Evolutionary conservation across 495 filamentous ascomycete genomes (phyloP).

Genomic region (Talaromyces borbonicus): DNA sequence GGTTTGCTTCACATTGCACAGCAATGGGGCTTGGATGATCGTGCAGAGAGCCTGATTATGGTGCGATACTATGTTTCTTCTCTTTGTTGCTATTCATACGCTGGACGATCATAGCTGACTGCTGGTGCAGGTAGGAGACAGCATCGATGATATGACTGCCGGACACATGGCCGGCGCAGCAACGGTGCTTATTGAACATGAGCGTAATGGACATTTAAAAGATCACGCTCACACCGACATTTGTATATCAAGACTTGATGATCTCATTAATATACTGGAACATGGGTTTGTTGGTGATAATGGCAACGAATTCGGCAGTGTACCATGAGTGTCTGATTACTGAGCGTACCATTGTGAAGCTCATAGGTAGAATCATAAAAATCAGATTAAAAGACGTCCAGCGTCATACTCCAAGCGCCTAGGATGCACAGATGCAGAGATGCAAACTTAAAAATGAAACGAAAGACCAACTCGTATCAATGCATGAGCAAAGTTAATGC

Average conservation of each 20-base stretch:
- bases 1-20: slow-evolving; percentile 77
- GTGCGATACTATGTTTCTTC: slow-evolving; percentile 18
- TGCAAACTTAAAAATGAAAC: too few relatives aligned
- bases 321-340: not conserved
- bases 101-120: slow-evolving; percentile 2
- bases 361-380: not conserved
- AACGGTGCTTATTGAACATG: slow-evolving; percentile 78
- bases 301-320: not conserved
- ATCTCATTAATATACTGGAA: slow-evolving; percentile 62
- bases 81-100: not conserved
- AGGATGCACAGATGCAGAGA: too few relatives aligned
- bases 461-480: too few relatives aligned
- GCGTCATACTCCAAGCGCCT: not conserved
- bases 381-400: not conserved
- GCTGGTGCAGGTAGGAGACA: slow-evolving; percentile 64
- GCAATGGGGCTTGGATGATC: slow-evolving; percentile 55
- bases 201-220: slow-evolving; percentile 62
- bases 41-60: slow-evolving; percentile 45
- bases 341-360: not conserved
- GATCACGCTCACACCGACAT: slow-evolving; percentile 72
- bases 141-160: slow-evolving; percentile 87
- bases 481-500: too few relatives aligned
- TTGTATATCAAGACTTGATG: slow-evolving; percentile 55
- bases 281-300: slow-evolving; percentile 43
- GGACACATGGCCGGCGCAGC: slow-evolving; percentile 77